Evolutionary conservation across 2,329 filamentous ascomycete genomes (phyloP), one percentile per base, ranked within the genome.

Genomic region (Xylaria sp.): DNA sequence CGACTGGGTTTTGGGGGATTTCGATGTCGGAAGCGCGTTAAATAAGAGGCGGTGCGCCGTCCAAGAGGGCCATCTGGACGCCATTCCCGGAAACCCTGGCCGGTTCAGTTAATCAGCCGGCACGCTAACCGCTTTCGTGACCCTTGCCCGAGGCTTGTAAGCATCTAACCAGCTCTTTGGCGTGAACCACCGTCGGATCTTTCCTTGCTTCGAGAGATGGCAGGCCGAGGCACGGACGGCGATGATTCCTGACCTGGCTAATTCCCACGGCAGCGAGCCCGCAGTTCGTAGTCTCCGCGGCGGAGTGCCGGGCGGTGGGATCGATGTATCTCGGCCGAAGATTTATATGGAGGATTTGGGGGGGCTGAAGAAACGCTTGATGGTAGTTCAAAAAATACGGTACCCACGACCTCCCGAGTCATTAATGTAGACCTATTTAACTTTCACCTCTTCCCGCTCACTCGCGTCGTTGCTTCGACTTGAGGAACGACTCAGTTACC

Each of bases 161-260:
- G 71, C 69, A 68, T 60, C 65, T 66, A 65, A 65, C 72, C 54
- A 72, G 64, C 70, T 68, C 68, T n/a, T 72, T 70, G 72, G 69
- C 66, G 52, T 71, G 70, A 44, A 68, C 70, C 65, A 73, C 74
- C 74, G 54, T 74, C 74, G 74, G 70, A 74, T 69, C 63, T 69
- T 70, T 66, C 67, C 55, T 69, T 74, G 70, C 73, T 68, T 75
- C 70, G 72, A 69, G 73, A 73, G 69, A 72, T 74, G 65, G 71
- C 64, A 68, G 56, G 54, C 76, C 74, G 76, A 77, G 72, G 76
- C 73, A 76, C 60, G 65, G 64, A 62, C 76, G 76, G 76, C 73
- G 68, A 71, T 74, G 56, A 70, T 77, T 74, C 76, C 76, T 67
- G 72, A 72, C 71, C 54, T 68, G 76, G 76, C 71, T 72, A 71